Percentiles rank a stretch among this genome's conserved stretches.
phyloP scores from a whole-genome alignment of 352 stramenopile species.

The Globisporangium nagaii region DNA sequence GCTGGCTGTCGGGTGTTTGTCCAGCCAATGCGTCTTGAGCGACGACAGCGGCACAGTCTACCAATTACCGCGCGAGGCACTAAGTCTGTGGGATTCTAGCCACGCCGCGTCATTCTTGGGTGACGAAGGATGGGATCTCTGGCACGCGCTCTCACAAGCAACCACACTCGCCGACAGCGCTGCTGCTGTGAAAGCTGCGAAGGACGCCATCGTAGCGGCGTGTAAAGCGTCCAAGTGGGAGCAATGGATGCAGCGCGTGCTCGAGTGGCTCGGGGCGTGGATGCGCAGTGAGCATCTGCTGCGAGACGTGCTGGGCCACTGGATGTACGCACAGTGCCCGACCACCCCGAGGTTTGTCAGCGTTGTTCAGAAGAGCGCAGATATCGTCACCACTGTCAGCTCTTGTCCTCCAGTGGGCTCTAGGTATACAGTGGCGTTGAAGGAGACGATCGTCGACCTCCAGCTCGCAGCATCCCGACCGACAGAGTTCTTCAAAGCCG shows the following conservation, averaged over 20 bases:
- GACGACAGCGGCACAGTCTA: slow-evolving; percentile 31
- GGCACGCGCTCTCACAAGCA: slow-evolving; percentile 25
- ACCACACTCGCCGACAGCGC: slow-evolving; percentile 13
- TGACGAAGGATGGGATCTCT: slow-evolving; percentile 29
- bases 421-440: slow-evolving; percentile 25
- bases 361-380: slow-evolving; percentile 11
- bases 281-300: slow-evolving; percentile 40
- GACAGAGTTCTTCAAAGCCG: slow-evolving; percentile 32
- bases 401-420: slow-evolving; percentile 16
- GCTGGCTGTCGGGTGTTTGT: slow-evolving; percentile 31
- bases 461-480: slow-evolving; percentile 39
- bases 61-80: slow-evolving; percentile 32
- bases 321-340: slow-evolving; percentile 49
- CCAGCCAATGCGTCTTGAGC: slow-evolving; percentile 23
- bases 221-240: slow-evolving; percentile 28
- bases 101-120: slow-evolving; percentile 39
- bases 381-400: slow-evolving; percentile 12
- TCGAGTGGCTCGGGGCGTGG: slow-evolving; percentile 53
- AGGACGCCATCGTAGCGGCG: slow-evolving; percentile 19
- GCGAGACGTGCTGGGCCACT: slow-evolving; percentile 60
- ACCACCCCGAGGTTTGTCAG: slow-evolving; percentile 20
- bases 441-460: slow-evolving; percentile 29
- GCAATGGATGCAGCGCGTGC: slow-evolving; percentile 50
- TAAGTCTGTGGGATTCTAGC: slow-evolving; percentile 36
- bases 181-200: slow-evolving; percentile 6